Base-by-base conservation (phyloP, 306 rosid genomes). In the Pachyrhizus erosus region DNA sequence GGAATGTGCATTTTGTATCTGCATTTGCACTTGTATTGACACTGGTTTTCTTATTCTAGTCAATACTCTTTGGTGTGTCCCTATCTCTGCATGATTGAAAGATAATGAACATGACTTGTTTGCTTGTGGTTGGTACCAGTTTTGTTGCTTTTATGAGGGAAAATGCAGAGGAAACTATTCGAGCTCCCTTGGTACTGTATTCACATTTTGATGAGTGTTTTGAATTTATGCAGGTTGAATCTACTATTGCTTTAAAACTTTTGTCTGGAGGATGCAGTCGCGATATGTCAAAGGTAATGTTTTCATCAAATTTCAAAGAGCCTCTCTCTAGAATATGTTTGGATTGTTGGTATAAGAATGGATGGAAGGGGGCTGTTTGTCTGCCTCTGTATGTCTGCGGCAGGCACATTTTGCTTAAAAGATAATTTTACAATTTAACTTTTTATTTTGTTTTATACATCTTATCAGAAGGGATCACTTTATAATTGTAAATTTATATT, bases 141-240 rank as follows among this genome's bases (percentile, higher is more conserved):
- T 46, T 73, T 85, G 70, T 60, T 48, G 55, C 55, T 65, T 46
- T 62, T 31, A 51, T 39, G 39, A 78, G 60, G 49, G 48, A 75
- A 54, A 73, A 23, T 40, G 12, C 69, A 27, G 15, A 9, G 74
- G 46, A 33, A 42, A 40, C 33, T 49, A 61, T 67, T 70, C 2
- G 17, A 62, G n/a, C 68, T 55, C 68, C 48, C 73, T 70, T 83
- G 75, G 49, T 29, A n/a, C 62, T 29, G 58, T 67, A 52, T 76
- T 86, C 29, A 46, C 1, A 51, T 74, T 49, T 73, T 84, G 80
- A 73, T 43, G 49, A 45, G 14, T 79, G 49, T 29, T 79, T 66
- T 73, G 39, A 66, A 81, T 40, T 80, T 73, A 67, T 89, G 88
- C 89, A 96, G 98, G 90, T 78, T 81, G 99, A 96, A 91, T 85